Conservation (phyloP, 352 stramenopile genomes). For the Peronospora tabacina region DNA sequence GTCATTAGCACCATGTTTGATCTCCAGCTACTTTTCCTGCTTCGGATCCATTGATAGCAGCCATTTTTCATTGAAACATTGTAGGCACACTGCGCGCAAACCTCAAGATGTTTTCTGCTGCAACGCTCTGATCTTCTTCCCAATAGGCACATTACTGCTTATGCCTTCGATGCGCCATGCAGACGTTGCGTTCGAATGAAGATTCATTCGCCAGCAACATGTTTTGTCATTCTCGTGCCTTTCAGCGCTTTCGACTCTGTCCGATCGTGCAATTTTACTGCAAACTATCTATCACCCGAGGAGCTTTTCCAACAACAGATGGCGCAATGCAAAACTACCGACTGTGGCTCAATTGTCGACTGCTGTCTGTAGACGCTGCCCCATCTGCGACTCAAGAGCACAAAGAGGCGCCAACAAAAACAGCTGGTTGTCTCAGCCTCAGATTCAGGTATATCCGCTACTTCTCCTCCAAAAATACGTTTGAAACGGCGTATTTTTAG, state of each 20-base stretch:
- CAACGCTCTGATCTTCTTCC: conserved; percentile 69
- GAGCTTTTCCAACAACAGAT: too few species aligned
- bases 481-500: conserved; percentile 10
- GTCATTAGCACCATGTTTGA: conserved; percentile 1
- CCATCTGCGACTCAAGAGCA: conserved; percentile 23
- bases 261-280: too few species aligned
- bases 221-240: too few species aligned
- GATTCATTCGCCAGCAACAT: conserved; percentile 31
- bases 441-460: conserved; percentile 1
- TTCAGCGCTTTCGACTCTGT: too few species aligned
- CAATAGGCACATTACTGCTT: conserved; percentile 35
- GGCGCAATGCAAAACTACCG: too few species aligned
- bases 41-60: conserved; percentile 49
- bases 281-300: too few species aligned
- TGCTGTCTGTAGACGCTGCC: conserved; percentile 30
- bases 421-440: conserved; percentile 7
- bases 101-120: conserved; percentile 69
- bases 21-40: conserved; percentile 17
- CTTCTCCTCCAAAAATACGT: conserved; percentile 18
- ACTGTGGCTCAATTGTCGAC: too few species aligned
- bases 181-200: conserved; percentile 8
- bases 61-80: conserved; percentile 32
- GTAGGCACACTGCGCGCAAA: conserved; percentile 49
- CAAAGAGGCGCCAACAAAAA: conserved; percentile 12
- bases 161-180: conserved; percentile 24